These are phyloP conservation scores for Neoscytalidium dimidiatum DNA, from an alignment of 2,329 filamentous ascomycete species.

Conservation along the genomic window DNA sequence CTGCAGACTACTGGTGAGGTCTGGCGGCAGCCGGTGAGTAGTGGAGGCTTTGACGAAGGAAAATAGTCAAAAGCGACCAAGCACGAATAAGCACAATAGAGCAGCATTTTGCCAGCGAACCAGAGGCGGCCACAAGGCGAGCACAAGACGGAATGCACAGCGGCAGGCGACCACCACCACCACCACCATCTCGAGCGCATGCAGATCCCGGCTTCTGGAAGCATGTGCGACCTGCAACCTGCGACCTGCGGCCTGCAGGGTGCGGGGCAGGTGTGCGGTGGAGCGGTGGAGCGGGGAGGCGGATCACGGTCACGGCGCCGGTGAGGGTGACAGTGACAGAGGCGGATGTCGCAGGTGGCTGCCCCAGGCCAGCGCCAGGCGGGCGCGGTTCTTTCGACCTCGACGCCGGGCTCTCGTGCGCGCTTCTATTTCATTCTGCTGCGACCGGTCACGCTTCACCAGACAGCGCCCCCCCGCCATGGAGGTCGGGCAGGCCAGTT, in stretches of 20 bases:
- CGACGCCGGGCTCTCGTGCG: not conserved
- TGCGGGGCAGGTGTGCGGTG: slow-evolving; percentile 2
- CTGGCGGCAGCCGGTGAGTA: not conserved
- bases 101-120: slow-evolving; percentile 11
- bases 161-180: not conserved
- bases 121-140: not conserved
- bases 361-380: not conserved
- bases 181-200: not conserved
- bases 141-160: not conserved
- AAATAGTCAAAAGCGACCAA: slow-evolving; percentile 11
- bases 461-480: not conserved
- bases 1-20: slow-evolving; percentile 35
- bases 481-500: not conserved
- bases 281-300: no score
- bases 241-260: no score
- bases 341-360: not conserved
- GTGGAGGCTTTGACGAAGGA: not conserved
- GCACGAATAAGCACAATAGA: slow-evolving; percentile 17
- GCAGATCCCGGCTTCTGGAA: slow-evolving; percentile 18
- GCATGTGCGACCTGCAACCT: slow-evolving; percentile 14
- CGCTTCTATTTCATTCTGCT: not conserved
- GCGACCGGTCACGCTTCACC: slow-evolving; percentile 4
- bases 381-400: not conserved
- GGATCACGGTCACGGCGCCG: not conserved
- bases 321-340: no score